phyloP scores from a whole-genome alignment of 345 rosid genomes.

The Chamaenerion angustifolium region DNA sequence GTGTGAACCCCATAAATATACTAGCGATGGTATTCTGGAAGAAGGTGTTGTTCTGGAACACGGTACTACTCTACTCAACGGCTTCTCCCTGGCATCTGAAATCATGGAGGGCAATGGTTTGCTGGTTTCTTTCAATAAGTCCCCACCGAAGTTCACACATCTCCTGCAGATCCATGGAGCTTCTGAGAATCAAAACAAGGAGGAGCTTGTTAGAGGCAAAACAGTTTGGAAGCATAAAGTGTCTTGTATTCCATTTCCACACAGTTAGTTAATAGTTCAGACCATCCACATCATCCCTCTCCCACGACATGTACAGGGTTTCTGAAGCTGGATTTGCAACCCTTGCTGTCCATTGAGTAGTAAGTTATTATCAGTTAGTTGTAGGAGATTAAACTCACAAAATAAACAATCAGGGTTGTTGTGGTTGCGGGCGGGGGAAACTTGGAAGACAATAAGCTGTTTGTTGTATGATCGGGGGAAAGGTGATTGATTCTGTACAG shows the following conservation, averaged over 20 bases:
- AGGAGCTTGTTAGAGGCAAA: constrained; percentile 50
- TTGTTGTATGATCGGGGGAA: too few relatives aligned
- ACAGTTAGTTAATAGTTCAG: constrained; percentile 1
- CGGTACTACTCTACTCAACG: constrained; percentile 12
- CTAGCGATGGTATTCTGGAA: constrained; percentile 22
- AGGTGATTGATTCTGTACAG: too few relatives aligned
- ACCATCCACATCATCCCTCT: too few relatives aligned
- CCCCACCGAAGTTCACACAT: constrained; percentile 31
- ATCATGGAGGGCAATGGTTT: constrained; percentile 26
- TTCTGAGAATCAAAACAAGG: constrained; percentile 10
- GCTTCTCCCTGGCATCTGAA: constrained; percentile 5
- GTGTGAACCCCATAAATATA: constrained; percentile 43
- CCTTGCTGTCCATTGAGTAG: too few relatives aligned
- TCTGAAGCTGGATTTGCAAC: too few relatives aligned
- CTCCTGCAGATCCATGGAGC: constrained; percentile 29
- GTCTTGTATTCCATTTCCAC: constrained; percentile 12
- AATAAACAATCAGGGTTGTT: too few relatives aligned
- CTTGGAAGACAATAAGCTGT: too few relatives aligned
- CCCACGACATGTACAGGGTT: too few relatives aligned
- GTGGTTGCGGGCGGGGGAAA: too few relatives aligned
- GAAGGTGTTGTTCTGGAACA: constrained; percentile 6
- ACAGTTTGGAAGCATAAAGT: constrained; percentile 40
- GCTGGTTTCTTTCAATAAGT: constrained; percentile 18
- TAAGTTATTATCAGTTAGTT: too few relatives aligned
- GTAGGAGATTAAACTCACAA: too few relatives aligned